Base-by-base conservation (phyloP, 805 yeast genomes). In the Sugiyamaella americana region DNA sequence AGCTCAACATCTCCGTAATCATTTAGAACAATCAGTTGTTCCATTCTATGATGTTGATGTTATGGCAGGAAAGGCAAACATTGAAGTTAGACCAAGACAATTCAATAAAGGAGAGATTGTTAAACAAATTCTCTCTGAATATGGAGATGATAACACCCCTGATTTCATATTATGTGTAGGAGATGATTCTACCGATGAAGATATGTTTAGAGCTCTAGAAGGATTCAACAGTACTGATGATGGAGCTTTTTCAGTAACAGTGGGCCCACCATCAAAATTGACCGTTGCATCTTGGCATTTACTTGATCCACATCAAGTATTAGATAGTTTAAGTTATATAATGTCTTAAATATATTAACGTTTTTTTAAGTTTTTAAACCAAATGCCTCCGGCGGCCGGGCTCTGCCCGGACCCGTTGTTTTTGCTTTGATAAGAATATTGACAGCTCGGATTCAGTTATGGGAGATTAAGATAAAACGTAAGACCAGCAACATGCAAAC, bases 61-160 rank as follows among this genome's bases (percentile, higher is more conserved):
- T 13, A 91, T 93, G 97, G 74, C 84, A 11, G 99, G 99, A 40
- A 93, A 93, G 67, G 98, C 98, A 26, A 93, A 93, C 60, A 76
- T 93, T 40, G 99, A 93, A 67, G 98, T 93, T n/a, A 75, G 98
- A 53, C 99, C 99, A 11, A 78, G 79, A 50, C 85, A 88, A 63
- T 87, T 91, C 46, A 93, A 93, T 70, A 93, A 93, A 65, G 99
- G 99, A 48, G 98, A 91, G 65, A 93, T 93, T 58, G 98, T 86
- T 32, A 84, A 79, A 60, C 69, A 88, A 51, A 72, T 91, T 48
- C 86, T 87, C 8, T 68, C 79, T 18, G 70, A 69, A 29, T 61
- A 66, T 32, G 58, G 17, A 62, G 37, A 35, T 35, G 8, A 8
- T 13, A 26, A 26, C 43, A 69, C 79, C 44, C 93, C 96, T 0